These are phyloP conservation scores for Ogataea glucozyma DNA, from an alignment of 805 yeast species.

Conservation along the genomic window DNA sequence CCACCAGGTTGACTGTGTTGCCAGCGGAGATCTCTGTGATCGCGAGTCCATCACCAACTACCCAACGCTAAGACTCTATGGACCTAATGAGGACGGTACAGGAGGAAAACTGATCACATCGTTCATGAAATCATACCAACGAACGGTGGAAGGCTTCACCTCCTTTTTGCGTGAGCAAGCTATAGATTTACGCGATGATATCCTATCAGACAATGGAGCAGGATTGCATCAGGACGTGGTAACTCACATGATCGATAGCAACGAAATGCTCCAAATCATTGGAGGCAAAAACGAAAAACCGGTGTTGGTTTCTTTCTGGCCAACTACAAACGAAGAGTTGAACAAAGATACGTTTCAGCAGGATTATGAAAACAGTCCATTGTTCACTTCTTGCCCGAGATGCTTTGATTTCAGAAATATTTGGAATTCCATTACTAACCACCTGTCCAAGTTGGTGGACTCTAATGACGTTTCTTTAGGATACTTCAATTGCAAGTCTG, in stretches of 20 bases:
- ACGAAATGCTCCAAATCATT: constrained; percentile 47
- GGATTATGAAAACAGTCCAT: constrained; percentile 36
- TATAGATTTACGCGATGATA: constrained; percentile 42
- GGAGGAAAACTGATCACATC: constrained; percentile 40
- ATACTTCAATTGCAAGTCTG: constrained; percentile 59
- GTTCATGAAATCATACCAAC: constrained; percentile 48
- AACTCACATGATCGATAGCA: constrained; percentile 30
- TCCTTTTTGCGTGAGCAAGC: constrained; percentile 56
- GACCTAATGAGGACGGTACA: constrained; percentile 47
- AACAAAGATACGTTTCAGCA: constrained; percentile 34
- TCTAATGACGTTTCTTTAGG: constrained; percentile 35
- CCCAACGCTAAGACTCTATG: constrained; percentile 73
- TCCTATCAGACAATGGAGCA: constrained; percentile 26
- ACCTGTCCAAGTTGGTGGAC: constrained; percentile 30
- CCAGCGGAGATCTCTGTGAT: constrained; percentile 81
- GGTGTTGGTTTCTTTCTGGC: constrained; percentile 65
- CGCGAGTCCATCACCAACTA: constrained; percentile 62
- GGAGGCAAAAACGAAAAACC: constrained; percentile 55
- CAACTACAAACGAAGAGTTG: constrained; percentile 48
- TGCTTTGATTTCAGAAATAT: constrained; percentile 52
- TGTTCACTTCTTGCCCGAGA: constrained; percentile 46
- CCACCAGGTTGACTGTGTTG: constrained; percentile 83
- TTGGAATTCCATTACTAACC: constrained; percentile 61
- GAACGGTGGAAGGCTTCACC: constrained; percentile 50
- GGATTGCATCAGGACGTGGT: constrained; percentile 5